These are phyloP conservation scores for Lantana camara DNA, from an alignment of 257 asterid genomes.

Conservation along the genomic window DNA sequence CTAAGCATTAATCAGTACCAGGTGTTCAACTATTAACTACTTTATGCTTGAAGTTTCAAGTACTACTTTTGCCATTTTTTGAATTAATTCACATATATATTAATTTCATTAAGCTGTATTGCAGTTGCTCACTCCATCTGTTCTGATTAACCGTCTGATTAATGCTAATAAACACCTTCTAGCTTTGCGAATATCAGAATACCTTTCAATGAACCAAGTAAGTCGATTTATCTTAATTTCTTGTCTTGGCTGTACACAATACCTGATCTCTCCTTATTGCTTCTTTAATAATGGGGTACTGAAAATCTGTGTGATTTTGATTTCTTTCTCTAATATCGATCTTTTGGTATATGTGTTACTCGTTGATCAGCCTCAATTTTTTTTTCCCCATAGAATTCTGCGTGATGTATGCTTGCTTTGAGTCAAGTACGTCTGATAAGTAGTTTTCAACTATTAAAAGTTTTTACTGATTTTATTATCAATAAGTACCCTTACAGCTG, in stretches of 20 bases:
- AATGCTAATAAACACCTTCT: conserved; percentile 86
- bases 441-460: not conserved
- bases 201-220: conserved; percentile 82
- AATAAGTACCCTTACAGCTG: not conserved
- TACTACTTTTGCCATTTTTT: conserved; percentile 20
- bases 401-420: conserved; percentile 13
- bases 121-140: conserved; percentile 90
- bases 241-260: not conserved
- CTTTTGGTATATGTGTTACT: conserved; percentile 9
- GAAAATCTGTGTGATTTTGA: not conserved
- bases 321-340: conserved; percentile 1
- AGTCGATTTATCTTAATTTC: conserved; percentile 31
- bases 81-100: conserved; percentile 16
- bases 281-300: no score
- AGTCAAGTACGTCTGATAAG: conserved; percentile 12
- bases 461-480: not conserved
- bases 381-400: not conserved
- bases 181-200: conserved; percentile 84
- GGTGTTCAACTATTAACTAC: conserved; percentile 44
- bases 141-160: conserved; percentile 85
- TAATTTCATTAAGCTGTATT: conserved; percentile 18
- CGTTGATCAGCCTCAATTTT: not conserved
- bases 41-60: conserved; percentile 16
- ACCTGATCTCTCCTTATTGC: not conserved
- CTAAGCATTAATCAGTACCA: conserved; percentile 93